These are phyloP conservation scores for Russula sp. DNA, from an alignment of 768 basidiomycete species.

Conservation along the genomic window DNA sequence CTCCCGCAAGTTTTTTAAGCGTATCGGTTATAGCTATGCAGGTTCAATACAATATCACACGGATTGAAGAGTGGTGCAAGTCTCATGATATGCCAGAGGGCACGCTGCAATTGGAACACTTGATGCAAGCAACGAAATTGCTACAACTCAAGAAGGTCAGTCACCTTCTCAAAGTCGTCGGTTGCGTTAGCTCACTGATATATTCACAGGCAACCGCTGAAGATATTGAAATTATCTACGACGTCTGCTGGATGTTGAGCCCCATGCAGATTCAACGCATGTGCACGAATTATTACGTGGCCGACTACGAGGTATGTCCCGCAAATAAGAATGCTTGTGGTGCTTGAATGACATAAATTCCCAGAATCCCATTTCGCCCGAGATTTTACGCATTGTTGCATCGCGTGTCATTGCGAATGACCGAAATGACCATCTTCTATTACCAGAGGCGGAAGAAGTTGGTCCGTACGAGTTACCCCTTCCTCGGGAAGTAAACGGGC, in stretches of 20 bases:
- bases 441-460: conserved; percentile 97
- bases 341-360: conserved; percentile 19
- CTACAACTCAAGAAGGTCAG: conserved; percentile 94
- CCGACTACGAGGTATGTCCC: conserved; percentile 86
- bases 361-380: conserved; percentile 93
- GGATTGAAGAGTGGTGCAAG: conserved; percentile 99
- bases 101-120: conserved; percentile 92
- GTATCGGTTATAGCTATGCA: conserved; percentile 77
- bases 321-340: not conserved
- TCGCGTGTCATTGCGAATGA: conserved; percentile 95
- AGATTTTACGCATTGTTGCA: conserved; percentile 95
- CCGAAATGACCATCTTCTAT: conserved; percentile 92
- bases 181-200: not conserved
- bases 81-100: conserved; percentile 99
- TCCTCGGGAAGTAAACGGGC: conserved; percentile 89
- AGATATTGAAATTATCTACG: conserved; percentile 98
- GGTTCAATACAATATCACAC: conserved; percentile 99
- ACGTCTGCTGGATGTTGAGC: conserved; percentile 99
- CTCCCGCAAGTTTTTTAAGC: not conserved
- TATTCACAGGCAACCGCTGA: conserved; percentile 72
- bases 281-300: conserved; percentile 98
- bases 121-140: conserved; percentile 99
- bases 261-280: conserved; percentile 99
- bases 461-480: conserved; percentile 92
- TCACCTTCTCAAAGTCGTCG: conserved; percentile 5